These are phyloP conservation scores for Picochlorum sp. DNA, from an alignment of 139 green algal genomes.

Conservation along the genomic window DNA sequence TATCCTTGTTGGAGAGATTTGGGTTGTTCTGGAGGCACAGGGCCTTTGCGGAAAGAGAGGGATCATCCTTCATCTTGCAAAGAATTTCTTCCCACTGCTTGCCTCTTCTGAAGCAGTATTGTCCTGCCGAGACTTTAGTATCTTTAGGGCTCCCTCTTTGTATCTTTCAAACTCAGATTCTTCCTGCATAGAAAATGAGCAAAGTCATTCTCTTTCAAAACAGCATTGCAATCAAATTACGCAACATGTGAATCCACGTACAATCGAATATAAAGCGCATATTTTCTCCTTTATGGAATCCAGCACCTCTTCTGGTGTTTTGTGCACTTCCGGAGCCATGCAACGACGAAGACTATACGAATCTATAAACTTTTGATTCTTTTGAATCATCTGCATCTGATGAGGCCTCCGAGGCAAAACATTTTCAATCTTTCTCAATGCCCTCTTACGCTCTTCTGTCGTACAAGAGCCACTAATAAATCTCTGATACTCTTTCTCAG, in stretches of 20 bases:
- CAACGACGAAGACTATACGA: not conserved
- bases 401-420: not conserved
- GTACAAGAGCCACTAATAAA: not conserved
- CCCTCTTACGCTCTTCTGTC: not conserved
- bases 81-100: not conserved
- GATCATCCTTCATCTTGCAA: no score
- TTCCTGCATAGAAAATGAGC: not conserved
- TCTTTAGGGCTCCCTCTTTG: slow-evolving; percentile 6
- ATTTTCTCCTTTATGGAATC: not conserved
- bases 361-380: not conserved
- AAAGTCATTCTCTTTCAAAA: not conserved
- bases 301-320: not conserved
- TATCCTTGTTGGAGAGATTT: no score
- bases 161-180: slow-evolving; percentile 17
- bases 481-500: not conserved
- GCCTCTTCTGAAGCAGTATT: not conserved
- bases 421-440: not conserved
- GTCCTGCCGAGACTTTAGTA: not conserved
- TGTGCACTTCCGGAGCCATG: not conserved
- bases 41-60: no score
- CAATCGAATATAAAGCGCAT: not conserved
- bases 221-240: not conserved
- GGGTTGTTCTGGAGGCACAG: no score
- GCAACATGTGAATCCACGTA: not conserved
- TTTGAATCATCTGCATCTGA: slow-evolving; percentile 1